Base-by-base conservation (phyloP, 31 red algal species). In the Porphyra umbilicalis region DNA sequence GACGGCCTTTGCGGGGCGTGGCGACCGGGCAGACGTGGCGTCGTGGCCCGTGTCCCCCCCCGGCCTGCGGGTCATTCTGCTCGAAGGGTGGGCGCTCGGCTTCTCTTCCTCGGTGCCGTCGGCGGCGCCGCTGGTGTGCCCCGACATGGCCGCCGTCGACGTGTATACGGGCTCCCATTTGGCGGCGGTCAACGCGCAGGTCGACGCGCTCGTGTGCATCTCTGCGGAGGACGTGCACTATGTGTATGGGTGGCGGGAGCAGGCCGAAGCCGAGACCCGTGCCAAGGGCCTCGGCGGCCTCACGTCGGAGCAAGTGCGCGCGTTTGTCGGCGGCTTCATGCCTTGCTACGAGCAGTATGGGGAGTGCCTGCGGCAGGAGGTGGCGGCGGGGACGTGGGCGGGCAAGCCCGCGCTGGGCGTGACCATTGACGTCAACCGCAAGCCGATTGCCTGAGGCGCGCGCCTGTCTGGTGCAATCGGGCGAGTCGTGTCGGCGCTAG, bases 311-410 rank as follows among this genome's bases (percentile, higher is more conserved):
- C 87, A 99, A 84, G 88, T 99, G 4, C 85, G 42, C 11, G 97
- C 90, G 57, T 99, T 99, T 91, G 97, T 99, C 0, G 81, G 82
- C 68, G 78, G 93, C 7, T 99, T 99, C 77, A 99, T 99, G 97
- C 93, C 93, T 7, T 83, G 90, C 4, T 99, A 99, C 82, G 86
- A 95, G 76, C 86, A 89, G 77, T 99, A 99, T 75, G 57, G 57
- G 57, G 57, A 71, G 57, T n/a, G 30, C 57, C 57, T 71, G 13
- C 57, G 57, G 57, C 57, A 71, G 30, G 20, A 71, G 25, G 57
- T 71, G 57, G 2, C 57, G 11, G 14, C 7, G 20, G 57, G 57
- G 57, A n/a, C 57, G 57, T 71, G 57, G 57, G 14, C 14, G 2
- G 57, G 57, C 57, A 71, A 71, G 57, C 57, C 57, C 14, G 7